Evolutionary conservation across 73 alveolate genomes (phyloP).

Genomic region (Paramecium tetraurelia): DNA sequence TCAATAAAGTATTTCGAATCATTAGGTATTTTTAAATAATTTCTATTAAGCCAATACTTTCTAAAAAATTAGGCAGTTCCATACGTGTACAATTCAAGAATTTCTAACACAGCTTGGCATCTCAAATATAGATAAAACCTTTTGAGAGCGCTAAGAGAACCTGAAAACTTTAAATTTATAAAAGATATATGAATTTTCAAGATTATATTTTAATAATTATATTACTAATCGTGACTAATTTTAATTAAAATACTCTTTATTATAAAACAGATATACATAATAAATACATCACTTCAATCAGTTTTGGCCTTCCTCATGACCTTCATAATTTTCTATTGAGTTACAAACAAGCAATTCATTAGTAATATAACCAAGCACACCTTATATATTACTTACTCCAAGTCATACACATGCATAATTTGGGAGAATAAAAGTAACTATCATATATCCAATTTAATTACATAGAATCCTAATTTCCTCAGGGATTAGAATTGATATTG

Average conservation of each 20-base stretch:
- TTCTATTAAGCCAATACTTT: neutral
- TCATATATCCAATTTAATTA: neutral
- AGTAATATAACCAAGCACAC: neutral
- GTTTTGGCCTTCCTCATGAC: neutral
- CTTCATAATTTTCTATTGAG: neutral
- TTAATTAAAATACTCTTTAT: neutral
- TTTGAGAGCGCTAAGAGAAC: constrained; percentile 17
- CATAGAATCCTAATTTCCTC: neutral
- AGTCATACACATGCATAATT: neutral
- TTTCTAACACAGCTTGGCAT: constrained; percentile 45
- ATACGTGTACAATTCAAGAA: constrained; percentile 26
- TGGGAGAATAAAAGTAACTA: neutral
- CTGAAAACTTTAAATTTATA: constrained; percentile 44
- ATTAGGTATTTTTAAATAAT: neutral
- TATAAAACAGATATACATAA: neutral
- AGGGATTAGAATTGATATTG: neutral
- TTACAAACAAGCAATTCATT: neutral
- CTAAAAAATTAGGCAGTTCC: constrained; percentile 8
- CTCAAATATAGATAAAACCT: constrained; percentile 35
- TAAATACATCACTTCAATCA: neutral
- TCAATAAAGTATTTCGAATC: constrained; percentile 29
- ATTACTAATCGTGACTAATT: neutral
- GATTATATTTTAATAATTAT: neutral
- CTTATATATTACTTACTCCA: neutral
- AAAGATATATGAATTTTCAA: constrained; percentile 22